phyloP scores from a whole-genome alignment of 108 stramenopile species.

The Pelagomonas calceolata region DNA sequence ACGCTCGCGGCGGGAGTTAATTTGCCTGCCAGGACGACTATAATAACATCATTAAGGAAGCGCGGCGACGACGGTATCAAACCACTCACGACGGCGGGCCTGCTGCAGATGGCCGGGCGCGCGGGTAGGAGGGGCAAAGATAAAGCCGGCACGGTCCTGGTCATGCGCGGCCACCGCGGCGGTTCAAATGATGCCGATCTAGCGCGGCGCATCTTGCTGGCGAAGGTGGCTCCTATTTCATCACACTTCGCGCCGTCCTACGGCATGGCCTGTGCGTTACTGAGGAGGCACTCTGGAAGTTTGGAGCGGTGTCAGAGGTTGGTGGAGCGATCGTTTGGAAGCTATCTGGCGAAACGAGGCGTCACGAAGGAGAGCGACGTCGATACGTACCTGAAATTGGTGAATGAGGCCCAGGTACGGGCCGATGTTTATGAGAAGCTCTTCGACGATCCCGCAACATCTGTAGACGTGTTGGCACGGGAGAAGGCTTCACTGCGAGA shows the following conservation, averaged over 20 bases:
- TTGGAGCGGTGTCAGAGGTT: constrained; percentile 55
- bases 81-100: constrained; percentile 56
- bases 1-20: constrained; percentile 90
- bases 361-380: not conserved
- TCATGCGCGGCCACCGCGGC: constrained; percentile 55
- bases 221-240: constrained; percentile 56
- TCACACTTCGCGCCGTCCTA: constrained; percentile 71
- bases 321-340: constrained; percentile 61
- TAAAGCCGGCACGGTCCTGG: constrained; percentile 48
- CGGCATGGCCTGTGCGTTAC: constrained; percentile 56
- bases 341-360: constrained; percentile 6
- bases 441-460: not conserved
- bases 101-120: constrained; percentile 77
- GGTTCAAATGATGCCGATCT: constrained; percentile 57
- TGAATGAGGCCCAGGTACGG: not conserved
- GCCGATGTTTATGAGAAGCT: not conserved
- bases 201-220: constrained; percentile 42
- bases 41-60: constrained; percentile 74
- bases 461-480: not conserved
- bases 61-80: constrained; percentile 53
- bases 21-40: constrained; percentile 67
- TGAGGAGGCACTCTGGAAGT: constrained; percentile 52
- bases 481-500: not conserved
- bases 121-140: constrained; percentile 70
- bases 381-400: not conserved